Evolutionary conservation across 2,329 filamentous ascomycete genomes (phyloP), one percentile per base, ranked within the genome.

Genomic region (Blastomyces emzantsi): DNA sequence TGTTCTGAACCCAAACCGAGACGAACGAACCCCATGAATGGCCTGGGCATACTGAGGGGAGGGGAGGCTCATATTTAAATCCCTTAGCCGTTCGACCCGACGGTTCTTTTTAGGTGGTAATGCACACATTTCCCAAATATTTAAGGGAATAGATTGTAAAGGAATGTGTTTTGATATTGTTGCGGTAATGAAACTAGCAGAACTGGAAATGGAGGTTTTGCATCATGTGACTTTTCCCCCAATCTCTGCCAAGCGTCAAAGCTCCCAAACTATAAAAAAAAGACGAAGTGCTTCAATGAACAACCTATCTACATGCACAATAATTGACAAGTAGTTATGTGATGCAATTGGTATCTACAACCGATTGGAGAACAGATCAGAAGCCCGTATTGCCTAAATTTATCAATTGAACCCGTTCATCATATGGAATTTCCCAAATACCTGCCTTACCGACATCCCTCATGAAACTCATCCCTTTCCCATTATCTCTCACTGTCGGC

Each of bases 401-500:
- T 15, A 13, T 19, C 39, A 52, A 61, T 51, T 22, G 45, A 61
- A 25, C 7, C 11, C 59, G 2, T 30, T n/a, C 19, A 4, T 7
- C 43, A 19, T 39, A 36, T 56, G 22, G 15, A 60, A n/a, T 54
- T 51, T 51, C 33, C 25, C 36, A 30, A 36, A 7, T 8, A 54
- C 3, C 17, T 13, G 17, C 13, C 30, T 19, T 19, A 28, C 11
- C 28, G 17, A 64, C 22, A 22, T 6, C 41, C 22, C 25, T 45
- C 60, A 76, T 77, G 74, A 76, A 73, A 66, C 68, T 69, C 3
- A 62, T 68, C 7, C 74, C 74, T 0, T 90, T 92, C 69, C 87
- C 87, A 0, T 79, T 85, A n/a, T 79, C 85, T 0, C 72, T 93
- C 17, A 81, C 82, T 59, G 78, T 96, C 61, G 92, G 92, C 64